Base-by-base conservation (phyloP, 116 monocot genomes). In the Dioscorea cayenensis region DNA sequence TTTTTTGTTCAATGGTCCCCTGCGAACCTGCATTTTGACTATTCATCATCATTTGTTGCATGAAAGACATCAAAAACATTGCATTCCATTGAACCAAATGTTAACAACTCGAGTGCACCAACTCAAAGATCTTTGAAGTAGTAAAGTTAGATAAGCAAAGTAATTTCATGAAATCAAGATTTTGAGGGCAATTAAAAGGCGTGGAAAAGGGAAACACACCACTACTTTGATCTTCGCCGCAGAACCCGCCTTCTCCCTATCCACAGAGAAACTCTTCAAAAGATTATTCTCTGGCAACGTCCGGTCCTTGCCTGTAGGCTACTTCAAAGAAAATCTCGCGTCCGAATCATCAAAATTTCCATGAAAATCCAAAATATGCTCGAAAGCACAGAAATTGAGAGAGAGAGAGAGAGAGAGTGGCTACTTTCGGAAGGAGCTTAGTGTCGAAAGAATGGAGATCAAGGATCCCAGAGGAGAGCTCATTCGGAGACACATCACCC, bases 211-310 rank as follows among this genome's bases (percentile, higher is more conserved):
- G 71, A 25, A 83, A 73, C 84, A 66, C 83, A 96, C 96, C 92
- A 96, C 96, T n/a, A 96, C 96, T 99, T 99, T 94, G 70, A 99
- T 99, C 84, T 99, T 94, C 14, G 99, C 91, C 79, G 87, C 94
- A 84, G 86, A 79, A 67, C 80, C 66, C 21, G 75, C 28, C 72
- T 91, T 99, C 37, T 99, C 97, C 73, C 87, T 94, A 17, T 96
- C 92, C 20, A 38, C 66, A 36, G 86, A 63, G 28, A 86, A 81
- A 73, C 71, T 80, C 25, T 25, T 25, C 25, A 25, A 25, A 25
- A 25, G 25, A 73, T 75, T 85, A 67, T 70, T 86, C 66, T 99
- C 94, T 63, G 86, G 55, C 38, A 78, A 35, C 22, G 71, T 21
- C 64, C 48, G 64, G 55, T 69, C 68, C 65, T 84, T 89, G 66